These are phyloP conservation scores for Rhodotorula glutinis DNA, from an alignment of 1,284 basidiomycete genomes.

Conservation along the genomic window DNA sequence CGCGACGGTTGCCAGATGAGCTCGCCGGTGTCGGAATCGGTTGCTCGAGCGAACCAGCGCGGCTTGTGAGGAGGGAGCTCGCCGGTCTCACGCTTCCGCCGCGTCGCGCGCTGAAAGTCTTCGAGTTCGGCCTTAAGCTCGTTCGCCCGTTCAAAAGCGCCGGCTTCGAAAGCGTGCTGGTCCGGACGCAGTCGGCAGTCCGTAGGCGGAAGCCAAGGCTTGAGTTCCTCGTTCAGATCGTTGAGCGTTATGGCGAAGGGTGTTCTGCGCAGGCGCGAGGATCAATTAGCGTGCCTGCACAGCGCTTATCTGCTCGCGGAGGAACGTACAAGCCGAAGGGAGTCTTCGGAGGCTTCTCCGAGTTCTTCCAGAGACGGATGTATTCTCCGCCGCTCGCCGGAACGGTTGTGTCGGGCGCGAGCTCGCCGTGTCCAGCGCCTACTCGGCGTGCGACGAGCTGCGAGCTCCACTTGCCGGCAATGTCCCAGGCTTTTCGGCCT, in stretches of 20 bases:
- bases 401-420: slow-evolving; percentile 65
- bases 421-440: slow-evolving; percentile 61
- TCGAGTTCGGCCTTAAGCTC: slow-evolving; percentile 61
- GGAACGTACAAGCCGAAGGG: slow-evolving; percentile 73
- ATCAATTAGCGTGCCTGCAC: background rate
- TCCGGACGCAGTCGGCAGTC: slow-evolving; percentile 93
- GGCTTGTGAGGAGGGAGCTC: slow-evolving; percentile 69
- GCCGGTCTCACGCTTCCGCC: slow-evolving; percentile 74
- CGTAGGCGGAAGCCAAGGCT: slow-evolving; percentile 76
- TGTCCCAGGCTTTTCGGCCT: slow-evolving; percentile 75
- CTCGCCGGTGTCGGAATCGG: slow-evolving; percentile 80
- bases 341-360: slow-evolving; percentile 57
- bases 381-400: slow-evolving; percentile 54
- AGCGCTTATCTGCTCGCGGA: background rate
- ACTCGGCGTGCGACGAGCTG: slow-evolving; percentile 83
- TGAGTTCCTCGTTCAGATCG: slow-evolving; percentile 67
- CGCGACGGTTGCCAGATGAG: slow-evolving; percentile 73
- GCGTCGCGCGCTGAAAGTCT: slow-evolving; percentile 76
- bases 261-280: slow-evolving; percentile 53
- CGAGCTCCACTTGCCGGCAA: slow-evolving; percentile 93
- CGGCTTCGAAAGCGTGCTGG: slow-evolving; percentile 63
- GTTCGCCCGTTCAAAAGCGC: slow-evolving; percentile 61
- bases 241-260: slow-evolving; percentile 92
- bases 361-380: slow-evolving; percentile 89
- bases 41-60: slow-evolving; percentile 57